Base-by-base conservation (phyloP, 225 moss, liverwort and hornwort species). In the Straminergon stramineum region DNA sequence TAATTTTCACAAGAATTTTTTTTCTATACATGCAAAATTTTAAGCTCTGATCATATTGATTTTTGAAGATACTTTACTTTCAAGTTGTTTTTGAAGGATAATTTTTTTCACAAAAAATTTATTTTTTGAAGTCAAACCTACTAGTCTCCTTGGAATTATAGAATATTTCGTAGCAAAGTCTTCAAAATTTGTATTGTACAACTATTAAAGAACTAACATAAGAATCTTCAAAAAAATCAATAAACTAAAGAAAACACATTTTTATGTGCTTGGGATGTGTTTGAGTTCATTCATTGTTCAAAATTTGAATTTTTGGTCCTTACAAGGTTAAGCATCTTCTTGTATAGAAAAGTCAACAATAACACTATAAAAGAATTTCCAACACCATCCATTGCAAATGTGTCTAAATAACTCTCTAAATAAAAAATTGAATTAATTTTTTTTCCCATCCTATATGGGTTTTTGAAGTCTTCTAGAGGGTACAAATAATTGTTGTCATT, bases 151-250 rank as follows among this genome's bases (percentile, higher is more conserved):
- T 71, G 15, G 8, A 41, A 27, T 15, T 73, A 27, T 17, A 73
- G 2, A 73, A 16, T 43, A 43, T 43, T 43, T 43, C 5, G 28
- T 28, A 73, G 2, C 5, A 39, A 70, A 8, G 8, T 70, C 39
- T 24, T 70, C 1, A 39, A 0, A 70, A 39, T 43, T 0, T 16
- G 0, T 27, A 9, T 22, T 13, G 2, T 20, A 32, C 3, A 16
- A 43, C 43, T 43, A 27, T 75, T 45, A 17, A 45, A 27, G 15
- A 13, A 70, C 4, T 39, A 39, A 14, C 3, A 24, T 8, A 41
- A 71, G 15, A 74, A 43, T 74, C 17, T 17, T 74, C 3, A 15
- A 28, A 43, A 24, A 26, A 45, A 45, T 45, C 0, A 2, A 74
- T 30, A 5, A 17, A 10, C 16, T n/a, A 17, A 48, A 18, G 9